Evolutionary conservation across 2,329 filamentous ascomycete species (phyloP).

Genomic region (Beauveria rudraprayagi): DNA sequence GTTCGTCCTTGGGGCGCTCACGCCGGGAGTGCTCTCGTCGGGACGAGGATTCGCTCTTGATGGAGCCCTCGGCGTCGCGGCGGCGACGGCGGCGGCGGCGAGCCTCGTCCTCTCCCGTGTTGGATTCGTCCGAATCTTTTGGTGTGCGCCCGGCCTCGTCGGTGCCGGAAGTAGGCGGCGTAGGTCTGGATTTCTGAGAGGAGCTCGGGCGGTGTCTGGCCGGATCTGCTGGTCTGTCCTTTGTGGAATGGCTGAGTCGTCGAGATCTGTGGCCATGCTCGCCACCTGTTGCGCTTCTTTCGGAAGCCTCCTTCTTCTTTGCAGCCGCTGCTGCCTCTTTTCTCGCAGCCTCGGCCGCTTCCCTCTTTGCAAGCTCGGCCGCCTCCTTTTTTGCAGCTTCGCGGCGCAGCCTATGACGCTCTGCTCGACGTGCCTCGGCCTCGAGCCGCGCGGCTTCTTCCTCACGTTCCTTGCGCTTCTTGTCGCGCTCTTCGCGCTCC

Average conservation of each 20-base stretch:
- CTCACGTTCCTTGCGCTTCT: conserved; percentile 8
- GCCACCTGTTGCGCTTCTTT: neutral
- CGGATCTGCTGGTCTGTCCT: conserved; percentile 20
- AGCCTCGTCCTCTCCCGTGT: conserved; percentile 3
- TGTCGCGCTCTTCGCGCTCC: conserved; percentile 13
- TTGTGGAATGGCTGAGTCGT: conserved; percentile 32
- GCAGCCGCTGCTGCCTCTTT: conserved; percentile 5
- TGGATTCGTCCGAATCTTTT: neutral
- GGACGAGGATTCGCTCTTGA: conserved; percentile 1
- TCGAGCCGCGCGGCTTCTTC: conserved; percentile 12
- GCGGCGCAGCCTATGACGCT: neutral
- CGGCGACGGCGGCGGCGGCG: conserved; percentile 5
- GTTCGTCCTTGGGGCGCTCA: neutral
- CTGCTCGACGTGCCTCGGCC: neutral
- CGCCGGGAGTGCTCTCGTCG: neutral
- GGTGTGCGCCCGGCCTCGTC: neutral
- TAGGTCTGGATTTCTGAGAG: neutral
- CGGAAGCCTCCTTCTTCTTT: neutral
- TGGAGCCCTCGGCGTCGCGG: neutral
- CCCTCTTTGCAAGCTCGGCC: neutral
- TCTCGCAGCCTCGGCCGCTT: neutral
- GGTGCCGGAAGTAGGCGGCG: neutral
- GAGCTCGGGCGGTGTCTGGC: neutral
- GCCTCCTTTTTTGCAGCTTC: neutral
- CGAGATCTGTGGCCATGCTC: conserved; percentile 26